phyloP scores from a whole-genome alignment of 2,329 filamentous ascomycete species.

The Grosmannia huntii region DNA sequence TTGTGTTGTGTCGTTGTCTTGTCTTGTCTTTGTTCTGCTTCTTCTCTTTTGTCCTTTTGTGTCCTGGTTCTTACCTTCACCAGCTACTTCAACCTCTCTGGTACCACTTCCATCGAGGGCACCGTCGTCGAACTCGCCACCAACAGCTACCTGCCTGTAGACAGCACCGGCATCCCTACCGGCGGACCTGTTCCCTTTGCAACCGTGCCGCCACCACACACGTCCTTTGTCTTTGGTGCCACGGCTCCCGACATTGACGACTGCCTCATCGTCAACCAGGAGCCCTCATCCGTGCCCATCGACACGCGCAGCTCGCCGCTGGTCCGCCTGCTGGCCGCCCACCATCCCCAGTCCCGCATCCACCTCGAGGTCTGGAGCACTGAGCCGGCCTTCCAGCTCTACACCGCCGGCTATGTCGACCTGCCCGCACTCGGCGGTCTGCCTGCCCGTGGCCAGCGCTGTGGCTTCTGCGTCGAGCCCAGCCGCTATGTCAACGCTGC shows the following conservation, averaged over 20 bases:
- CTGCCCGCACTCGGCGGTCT: conserved; percentile 51
- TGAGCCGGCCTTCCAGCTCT: conserved; percentile 94
- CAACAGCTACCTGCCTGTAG: conserved; percentile 58
- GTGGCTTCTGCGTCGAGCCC: conserved; percentile 86
- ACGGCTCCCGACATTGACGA: conserved; percentile 70
- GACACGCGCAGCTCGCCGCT: conserved; percentile 55
- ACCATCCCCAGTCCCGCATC: conserved; percentile 60
- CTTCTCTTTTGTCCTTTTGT: neutral
- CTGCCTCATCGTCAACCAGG: conserved; percentile 68
- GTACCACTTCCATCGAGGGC: conserved; percentile 37
- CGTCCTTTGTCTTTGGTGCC: conserved; percentile 59
- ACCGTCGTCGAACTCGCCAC: conserved; percentile 55
- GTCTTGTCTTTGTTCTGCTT: no score
- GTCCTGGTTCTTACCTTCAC: neutral
- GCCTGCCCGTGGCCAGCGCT: conserved; percentile 52
- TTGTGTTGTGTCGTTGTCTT: no score
- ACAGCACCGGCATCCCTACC: conserved; percentile 58
- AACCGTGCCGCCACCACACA: conserved; percentile 49
- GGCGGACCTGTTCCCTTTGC: conserved; percentile 51
- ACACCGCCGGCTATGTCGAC: conserved; percentile 76
- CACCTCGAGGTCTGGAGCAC: conserved; percentile 83
- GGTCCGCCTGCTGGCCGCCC: conserved; percentile 54
- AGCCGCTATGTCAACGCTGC: conserved; percentile 81
- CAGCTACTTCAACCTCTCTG: conserved; percentile 54
- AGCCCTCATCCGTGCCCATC: conserved; percentile 45